phyloP scores from a whole-genome alignment of 306 rosid species.

The Crotalaria pallida region DNA sequence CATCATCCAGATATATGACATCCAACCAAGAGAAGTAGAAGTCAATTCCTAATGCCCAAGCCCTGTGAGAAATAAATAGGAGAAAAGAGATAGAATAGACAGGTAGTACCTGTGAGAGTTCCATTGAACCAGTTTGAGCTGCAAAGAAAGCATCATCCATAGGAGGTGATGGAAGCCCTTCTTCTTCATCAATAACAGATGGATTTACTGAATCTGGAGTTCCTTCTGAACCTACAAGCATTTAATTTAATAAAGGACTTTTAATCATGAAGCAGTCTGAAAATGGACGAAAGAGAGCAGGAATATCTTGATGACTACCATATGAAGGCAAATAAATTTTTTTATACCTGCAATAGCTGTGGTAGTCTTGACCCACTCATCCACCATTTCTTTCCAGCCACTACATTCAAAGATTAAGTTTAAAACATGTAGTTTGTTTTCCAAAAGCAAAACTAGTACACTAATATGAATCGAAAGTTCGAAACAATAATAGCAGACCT shows the following conservation, averaged over 20 bases:
- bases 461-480: background rate
- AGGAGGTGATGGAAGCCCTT: conserved; percentile 87
- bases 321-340: background rate
- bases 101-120: conserved; percentile 57
- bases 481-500: background rate
- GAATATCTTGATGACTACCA: background rate
- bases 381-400: conserved; percentile 70
- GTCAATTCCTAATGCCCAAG: conserved; percentile 31
- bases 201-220: conserved; percentile 65
- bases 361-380: conserved; percentile 61
- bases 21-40: conserved; percentile 15
- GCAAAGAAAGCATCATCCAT: conserved; percentile 66
- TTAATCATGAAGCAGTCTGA: background rate
- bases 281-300: background rate
- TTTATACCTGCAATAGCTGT: conserved; percentile 31
- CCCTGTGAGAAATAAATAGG: background rate
- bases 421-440: conserved; percentile 3
- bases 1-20: conserved; percentile 3
- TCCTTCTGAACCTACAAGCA: conserved; percentile 39
- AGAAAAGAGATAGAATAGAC: background rate
- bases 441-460: background rate
- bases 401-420: conserved; percentile 35
- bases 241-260: background rate
- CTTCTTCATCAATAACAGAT: conserved; percentile 52
- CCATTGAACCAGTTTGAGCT: conserved; percentile 51